Evolutionary conservation across 1,139 yeast species (phyloP).

Genomic region (Meyerozyma guilliermondii): DNA sequence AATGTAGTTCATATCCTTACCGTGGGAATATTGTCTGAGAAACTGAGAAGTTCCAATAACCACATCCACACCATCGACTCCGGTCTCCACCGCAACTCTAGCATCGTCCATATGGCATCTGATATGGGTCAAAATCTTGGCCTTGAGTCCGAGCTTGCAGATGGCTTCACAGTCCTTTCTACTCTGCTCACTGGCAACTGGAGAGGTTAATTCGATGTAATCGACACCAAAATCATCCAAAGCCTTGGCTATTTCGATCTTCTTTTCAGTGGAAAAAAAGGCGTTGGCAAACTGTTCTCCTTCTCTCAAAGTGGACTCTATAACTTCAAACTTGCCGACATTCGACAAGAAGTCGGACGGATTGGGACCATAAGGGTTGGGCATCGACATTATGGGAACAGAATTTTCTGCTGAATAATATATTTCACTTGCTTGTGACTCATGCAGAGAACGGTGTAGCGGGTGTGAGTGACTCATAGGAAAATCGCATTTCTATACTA

Average conservation of each 20-base stretch:
- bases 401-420: neutral
- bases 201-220: slow-evolving; percentile 54
- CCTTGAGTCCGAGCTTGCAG: slow-evolving; percentile 50
- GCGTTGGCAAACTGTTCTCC: slow-evolving; percentile 62
- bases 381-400: neutral
- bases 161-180: slow-evolving; percentile 54
- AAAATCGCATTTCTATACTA: slow-evolving; percentile 2
- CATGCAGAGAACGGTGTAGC: neutral
- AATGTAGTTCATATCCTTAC: slow-evolving; percentile 52
- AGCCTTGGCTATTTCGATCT: slow-evolving; percentile 53
- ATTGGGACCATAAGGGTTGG: slow-evolving; percentile 54
- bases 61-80: slow-evolving; percentile 58
- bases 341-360: slow-evolving; percentile 55
- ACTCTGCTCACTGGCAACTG: slow-evolving; percentile 54
- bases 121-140: slow-evolving; percentile 53
- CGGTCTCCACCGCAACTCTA: slow-evolving; percentile 53
- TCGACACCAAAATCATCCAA: slow-evolving; percentile 58
- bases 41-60: slow-evolving; percentile 57
- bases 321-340: slow-evolving; percentile 47
- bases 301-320: slow-evolving; percentile 54
- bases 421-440: slow-evolving; percentile 1
- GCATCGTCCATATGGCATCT: slow-evolving; percentile 62
- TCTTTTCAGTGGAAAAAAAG: slow-evolving; percentile 49
- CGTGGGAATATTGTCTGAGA: slow-evolving; percentile 48
- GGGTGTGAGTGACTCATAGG: slow-evolving; percentile 1